A percentile compares a stretch with the other conserved stretches of the same genome.
These are phyloP conservation scores for Rhododendron simsii DNA, from an alignment of 148 eudicot species.

Conservation along the genomic window DNA sequence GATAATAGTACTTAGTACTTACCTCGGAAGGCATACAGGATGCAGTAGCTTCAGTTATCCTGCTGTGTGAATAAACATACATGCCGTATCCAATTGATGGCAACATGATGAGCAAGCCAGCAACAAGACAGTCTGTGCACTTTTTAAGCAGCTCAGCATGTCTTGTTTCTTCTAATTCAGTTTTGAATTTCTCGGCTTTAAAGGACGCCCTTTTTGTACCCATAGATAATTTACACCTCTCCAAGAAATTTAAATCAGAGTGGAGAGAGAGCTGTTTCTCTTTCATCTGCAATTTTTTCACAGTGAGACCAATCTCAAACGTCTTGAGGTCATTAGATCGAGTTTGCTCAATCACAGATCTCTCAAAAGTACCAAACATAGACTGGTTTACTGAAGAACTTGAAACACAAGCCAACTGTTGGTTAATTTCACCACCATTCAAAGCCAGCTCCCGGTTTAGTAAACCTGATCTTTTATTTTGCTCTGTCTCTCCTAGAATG, in stretches of 20 bases:
- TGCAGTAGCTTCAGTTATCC: constrained; percentile 67
- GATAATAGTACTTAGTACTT: constrained; percentile 11
- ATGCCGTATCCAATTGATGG: constrained; percentile 60
- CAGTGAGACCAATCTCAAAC: constrained; percentile 61
- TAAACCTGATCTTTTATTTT: constrained; percentile 15
- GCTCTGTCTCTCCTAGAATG: constrained; percentile 33
- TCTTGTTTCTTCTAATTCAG: constrained; percentile 62
- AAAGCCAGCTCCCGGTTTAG: constrained; percentile 35
- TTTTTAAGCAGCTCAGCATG: constrained; percentile 62
- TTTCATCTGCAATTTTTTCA: constrained; percentile 65
- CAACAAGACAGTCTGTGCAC: constrained; percentile 78
- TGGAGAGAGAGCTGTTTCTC: constrained; percentile 61
- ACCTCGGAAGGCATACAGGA: constrained; percentile 65
- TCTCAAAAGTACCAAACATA: constrained; percentile 43
- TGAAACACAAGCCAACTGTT: constrained; percentile 36
- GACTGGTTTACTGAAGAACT: constrained; percentile 22
- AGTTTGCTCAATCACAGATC: constrained; percentile 65
- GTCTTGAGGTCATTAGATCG: constrained; percentile 82
- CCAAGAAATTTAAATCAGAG: constrained; percentile 58
- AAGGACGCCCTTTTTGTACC: constrained; percentile 75
- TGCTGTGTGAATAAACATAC: constrained; percentile 58
- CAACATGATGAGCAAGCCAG: constrained; percentile 74
- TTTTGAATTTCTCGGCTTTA: constrained; percentile 69
- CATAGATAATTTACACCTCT: constrained; percentile 71
- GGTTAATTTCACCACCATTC: constrained; percentile 26